Evolutionary conservation across 2,329 filamentous ascomycete species (phyloP).

Genomic region (Bipolaris oryzae): DNA sequence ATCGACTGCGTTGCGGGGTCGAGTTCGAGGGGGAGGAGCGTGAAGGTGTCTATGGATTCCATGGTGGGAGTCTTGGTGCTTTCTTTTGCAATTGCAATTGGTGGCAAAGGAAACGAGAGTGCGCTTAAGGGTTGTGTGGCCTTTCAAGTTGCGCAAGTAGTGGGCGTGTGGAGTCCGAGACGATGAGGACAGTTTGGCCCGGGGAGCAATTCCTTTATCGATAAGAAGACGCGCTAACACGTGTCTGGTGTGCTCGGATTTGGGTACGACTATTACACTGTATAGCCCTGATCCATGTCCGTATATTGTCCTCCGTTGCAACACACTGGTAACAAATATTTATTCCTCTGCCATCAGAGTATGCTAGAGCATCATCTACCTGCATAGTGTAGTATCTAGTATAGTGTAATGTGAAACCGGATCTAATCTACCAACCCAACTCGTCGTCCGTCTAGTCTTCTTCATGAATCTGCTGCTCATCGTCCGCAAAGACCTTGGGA

Average conservation of each 20-base stretch:
- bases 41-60: slow-evolving; percentile 69
- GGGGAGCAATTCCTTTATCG: slow-evolving; percentile 26
- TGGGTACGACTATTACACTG: not conserved
- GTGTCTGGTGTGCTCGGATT: slow-evolving; percentile 6
- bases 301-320: not conserved
- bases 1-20: slow-evolving; percentile 83
- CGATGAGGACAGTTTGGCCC: slow-evolving; percentile 33
- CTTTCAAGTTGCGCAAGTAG: slow-evolving; percentile 5
- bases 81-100: not conserved
- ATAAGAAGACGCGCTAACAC: slow-evolving; percentile 23
- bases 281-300: not conserved
- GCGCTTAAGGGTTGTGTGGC: not conserved
- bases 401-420: not conserved
- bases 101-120: not conserved
- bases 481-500: slow-evolving; percentile 49
- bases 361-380: not conserved
- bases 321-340: too few species aligned
- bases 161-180: slow-evolving; percentile 2
- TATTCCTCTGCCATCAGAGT: too few species aligned
- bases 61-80: slow-evolving; percentile 23
- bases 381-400: not conserved
- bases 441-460: slow-evolving; percentile 30
- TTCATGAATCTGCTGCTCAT: slow-evolving; percentile 39
- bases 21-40: slow-evolving; percentile 78
- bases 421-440: not conserved